Base-by-base conservation (phyloP, 2,329 filamentous ascomycete species). In the Microsporum audouinii region DNA sequence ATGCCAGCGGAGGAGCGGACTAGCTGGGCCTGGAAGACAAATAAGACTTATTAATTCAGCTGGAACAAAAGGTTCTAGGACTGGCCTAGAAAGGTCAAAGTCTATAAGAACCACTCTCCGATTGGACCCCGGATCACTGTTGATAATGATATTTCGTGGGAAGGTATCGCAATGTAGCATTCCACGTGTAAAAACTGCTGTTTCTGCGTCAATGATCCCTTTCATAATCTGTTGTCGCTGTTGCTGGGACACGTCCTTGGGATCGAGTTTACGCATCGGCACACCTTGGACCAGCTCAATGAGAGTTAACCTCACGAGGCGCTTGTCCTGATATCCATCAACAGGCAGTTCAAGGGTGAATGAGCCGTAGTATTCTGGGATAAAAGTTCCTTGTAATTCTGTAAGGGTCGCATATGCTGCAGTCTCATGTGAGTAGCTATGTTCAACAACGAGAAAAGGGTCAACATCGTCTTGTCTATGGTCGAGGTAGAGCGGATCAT, bases 271-370 rank as follows among this genome's bases (percentile, higher is more conserved):
- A 36, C 64, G 33, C 63, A 69, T 67, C 1, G 63, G 61, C 1
- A 53, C 55, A 8, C 66, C 66, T 31, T 31, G 47, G 29, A 68
- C 65, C 33, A 65, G 55, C 31, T 70, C 65, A 5, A 68, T 60
- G 29, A 70, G 59, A 58, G 69, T 66, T 38, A 70, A 58, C 60
- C 65, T 59, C 33, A 69, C 64, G 7, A 41, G 51, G 31, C 65
- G 63, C 31, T 57, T 23, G 5, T 6, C 7, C 17, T 17, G 5
- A 6, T 31, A 27, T 3, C 27, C 10, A 34, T 57, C 14, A 38
- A 47, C 45, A 14, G 56, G n/a, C 34, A 59, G 31, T 29, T 56
- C 27, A 33, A 62, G 60, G 12, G 61, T 57, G 38, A 60, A 62
- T 5, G 61, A 62, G 27, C 58, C 61, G 45, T 57, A 62, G 41